Evolutionary conservation across 2,329 filamentous ascomycete genomes (phyloP).

Genomic region (Ophiostoma montium): DNA sequence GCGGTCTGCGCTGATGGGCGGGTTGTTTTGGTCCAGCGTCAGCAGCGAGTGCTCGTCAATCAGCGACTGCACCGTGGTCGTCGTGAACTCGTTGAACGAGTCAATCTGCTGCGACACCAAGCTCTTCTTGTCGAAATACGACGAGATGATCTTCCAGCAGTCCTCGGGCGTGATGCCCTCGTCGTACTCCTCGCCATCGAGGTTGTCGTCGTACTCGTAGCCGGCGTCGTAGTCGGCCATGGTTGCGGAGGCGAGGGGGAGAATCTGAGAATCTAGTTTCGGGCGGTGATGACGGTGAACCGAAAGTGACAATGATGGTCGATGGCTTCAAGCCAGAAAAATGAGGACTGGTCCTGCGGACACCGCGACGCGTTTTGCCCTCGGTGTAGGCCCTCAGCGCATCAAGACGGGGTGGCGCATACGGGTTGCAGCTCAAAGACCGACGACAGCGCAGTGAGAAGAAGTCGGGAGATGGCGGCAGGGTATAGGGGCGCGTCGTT

Average conservation of each 20-base stretch:
- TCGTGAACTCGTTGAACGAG: conserved; percentile 95
- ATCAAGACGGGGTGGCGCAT: conserved; percentile 6
- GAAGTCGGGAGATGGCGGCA: neutral
- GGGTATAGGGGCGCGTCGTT: neutral
- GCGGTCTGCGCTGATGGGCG: conserved; percentile 53
- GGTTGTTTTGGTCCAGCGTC: conserved; percentile 85
- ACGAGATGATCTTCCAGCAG: conserved; percentile 94
- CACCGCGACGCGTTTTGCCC: conserved; percentile 11
- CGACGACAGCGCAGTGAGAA: neutral
- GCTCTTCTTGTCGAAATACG: conserved; percentile 93
- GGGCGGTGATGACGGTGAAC: too few relatives aligned
- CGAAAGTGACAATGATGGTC: neutral
- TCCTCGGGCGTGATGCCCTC: conserved; percentile 85
- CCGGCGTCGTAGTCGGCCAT: conserved; percentile 45
- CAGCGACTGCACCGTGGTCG: conserved; percentile 85
- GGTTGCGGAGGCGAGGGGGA: conserved; percentile 11
- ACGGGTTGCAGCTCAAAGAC: neutral
- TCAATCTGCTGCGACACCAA: conserved; percentile 95
- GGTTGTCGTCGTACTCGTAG: conserved; percentile 28
- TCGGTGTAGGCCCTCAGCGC: conserved; percentile 8
- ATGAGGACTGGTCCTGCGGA: neutral
- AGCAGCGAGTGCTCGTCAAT: conserved; percentile 86
- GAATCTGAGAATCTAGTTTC: too few relatives aligned
- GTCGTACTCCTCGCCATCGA: conserved; percentile 55
- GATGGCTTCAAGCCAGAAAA: neutral